Conservation (phyloP, 2,329 filamentous ascomycete genomes). For the Rugonectria rugulosa region DNA sequence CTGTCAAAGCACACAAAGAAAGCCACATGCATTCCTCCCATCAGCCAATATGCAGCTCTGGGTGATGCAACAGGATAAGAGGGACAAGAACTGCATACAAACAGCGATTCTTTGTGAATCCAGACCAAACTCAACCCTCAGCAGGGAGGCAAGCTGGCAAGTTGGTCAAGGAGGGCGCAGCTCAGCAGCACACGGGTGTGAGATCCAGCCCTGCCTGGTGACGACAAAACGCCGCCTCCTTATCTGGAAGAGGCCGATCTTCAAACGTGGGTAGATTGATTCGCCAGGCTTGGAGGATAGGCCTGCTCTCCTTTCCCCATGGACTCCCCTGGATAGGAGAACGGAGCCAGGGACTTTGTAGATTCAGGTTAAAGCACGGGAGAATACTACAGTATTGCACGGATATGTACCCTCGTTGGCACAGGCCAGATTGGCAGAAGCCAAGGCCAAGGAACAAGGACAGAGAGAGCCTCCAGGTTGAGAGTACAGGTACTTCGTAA, state of each 20-base stretch:
- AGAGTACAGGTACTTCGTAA: not conserved
- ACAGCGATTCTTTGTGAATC: not conserved
- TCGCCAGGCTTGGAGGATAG: conserved; percentile 37
- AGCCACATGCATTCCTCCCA: conserved; percentile 16
- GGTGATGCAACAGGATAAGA: not conserved
- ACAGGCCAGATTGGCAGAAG: no score
- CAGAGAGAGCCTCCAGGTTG: not conserved
- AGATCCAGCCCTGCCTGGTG: not conserved
- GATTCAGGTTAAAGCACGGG: conserved; percentile 22
- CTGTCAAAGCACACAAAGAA: not conserved
- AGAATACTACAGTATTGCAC: not conserved
- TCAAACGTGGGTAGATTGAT: conserved; percentile 46
- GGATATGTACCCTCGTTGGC: not conserved
- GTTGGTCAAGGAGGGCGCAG: not conserved
- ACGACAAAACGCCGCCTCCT: conserved; percentile 17
- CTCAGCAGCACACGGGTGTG: conserved; percentile 11
- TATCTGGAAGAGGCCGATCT: conserved; percentile 36
- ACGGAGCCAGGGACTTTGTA: not conserved
- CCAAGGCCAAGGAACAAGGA: no score
- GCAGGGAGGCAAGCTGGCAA: not conserved
- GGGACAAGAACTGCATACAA: not conserved
- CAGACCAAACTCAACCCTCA: not conserved
- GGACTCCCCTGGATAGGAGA: conserved; percentile 29
- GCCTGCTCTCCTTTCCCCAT: conserved; percentile 17
- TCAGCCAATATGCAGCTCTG: not conserved